Evolutionary conservation across 2,329 filamentous ascomycete species (phyloP).

Genomic region (Malbranchea cinnamomea): DNA sequence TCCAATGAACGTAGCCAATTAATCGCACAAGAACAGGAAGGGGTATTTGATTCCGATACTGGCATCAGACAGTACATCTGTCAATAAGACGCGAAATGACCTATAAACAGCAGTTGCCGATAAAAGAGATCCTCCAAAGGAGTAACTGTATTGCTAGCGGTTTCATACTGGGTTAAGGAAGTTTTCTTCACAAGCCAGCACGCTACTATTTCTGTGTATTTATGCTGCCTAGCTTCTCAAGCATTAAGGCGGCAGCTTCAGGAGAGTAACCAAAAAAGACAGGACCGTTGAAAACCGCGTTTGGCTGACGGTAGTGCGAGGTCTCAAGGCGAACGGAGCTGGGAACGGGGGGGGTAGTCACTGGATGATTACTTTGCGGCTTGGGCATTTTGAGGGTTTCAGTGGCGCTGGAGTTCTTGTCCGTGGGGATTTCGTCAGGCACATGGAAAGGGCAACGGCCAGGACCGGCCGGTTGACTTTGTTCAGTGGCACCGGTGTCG

Average conservation of each 20-base stretch:
- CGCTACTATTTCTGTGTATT: too few species aligned
- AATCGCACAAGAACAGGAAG: too few species aligned
- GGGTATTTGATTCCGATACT: too few species aligned
- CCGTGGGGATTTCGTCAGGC: constrained; percentile 12
- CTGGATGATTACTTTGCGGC: constrained; percentile 8
- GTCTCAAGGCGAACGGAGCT: constrained; percentile 7
- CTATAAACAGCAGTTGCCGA: too few species aligned
- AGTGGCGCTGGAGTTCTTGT: constrained; percentile 8
- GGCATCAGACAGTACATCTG: too few species aligned
- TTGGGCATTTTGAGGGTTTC: constrained; percentile 7
- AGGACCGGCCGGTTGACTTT: constrained; percentile 8
- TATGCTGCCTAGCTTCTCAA: constrained; percentile 48
- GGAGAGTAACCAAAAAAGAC: constrained; percentile 87
- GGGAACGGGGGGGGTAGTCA: background rate
- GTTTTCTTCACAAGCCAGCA: too few species aligned
- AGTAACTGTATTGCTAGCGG: too few species aligned
- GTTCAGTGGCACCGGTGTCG: constrained; percentile 5
- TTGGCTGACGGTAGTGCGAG: constrained; percentile 7
- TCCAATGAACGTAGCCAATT: too few species aligned
- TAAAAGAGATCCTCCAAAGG: too few species aligned
- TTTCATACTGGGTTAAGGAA: too few species aligned
- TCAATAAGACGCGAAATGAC: too few species aligned
- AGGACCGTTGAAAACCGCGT: constrained; percentile 76
- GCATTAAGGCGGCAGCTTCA: constrained; percentile 63
- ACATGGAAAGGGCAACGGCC: constrained; percentile 24